Base-by-base conservation (phyloP, 352 stramenopile species). In the Thalassiosira allenii region DNA sequence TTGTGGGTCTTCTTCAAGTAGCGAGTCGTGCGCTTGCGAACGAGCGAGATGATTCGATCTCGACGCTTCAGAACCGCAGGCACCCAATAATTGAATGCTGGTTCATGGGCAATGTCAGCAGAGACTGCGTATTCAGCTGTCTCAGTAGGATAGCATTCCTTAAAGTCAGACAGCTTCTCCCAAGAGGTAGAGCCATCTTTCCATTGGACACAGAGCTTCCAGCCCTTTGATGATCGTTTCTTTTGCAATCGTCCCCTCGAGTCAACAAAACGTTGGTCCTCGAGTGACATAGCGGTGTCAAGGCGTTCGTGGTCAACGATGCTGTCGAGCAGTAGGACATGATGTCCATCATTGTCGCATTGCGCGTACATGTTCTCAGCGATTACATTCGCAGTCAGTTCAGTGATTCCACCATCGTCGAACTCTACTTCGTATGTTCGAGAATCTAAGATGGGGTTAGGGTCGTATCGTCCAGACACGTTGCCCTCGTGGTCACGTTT, bases 1-100 rank as follows among this genome's bases (percentile, higher is more conserved):
- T 81, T 81, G 57, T 81, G 65, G 20, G 69, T 83, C 0, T 23
- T 67, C n/a, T n/a, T n/a, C n/a, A n/a, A n/a, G n/a, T n/a, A n/a
- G 20, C 75, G 72, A 4, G 23, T 33, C 12, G 62, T 61, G 40
- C 77, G 17, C 4, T 25, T 32, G 14, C 79, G 84, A 0, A 91
- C 57, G 3, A 62, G 59, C 2, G 33, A 27, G n/a, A 90, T 69
- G 17, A 86, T 84, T 9, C 33, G 1, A 51, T 83, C 57, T 17
- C 66, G 23, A 58, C 87, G 85, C 17, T 49, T 69, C 12, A 89
- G 23, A 0, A 54, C 47, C 22, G 69, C 49, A 6, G 57, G 43
- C 3, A 72, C 49, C 59, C 57, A 79, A 53, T 57, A 79, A 9
- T 5, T 5, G 32, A 47, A 64, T 3, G 54, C 27, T 27, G 27